Evolutionary conservation across 1,284 basidiomycete genomes (phyloP), one percentile per base, ranked within the genome.

Genomic region (Thelephora terrestris): DNA sequence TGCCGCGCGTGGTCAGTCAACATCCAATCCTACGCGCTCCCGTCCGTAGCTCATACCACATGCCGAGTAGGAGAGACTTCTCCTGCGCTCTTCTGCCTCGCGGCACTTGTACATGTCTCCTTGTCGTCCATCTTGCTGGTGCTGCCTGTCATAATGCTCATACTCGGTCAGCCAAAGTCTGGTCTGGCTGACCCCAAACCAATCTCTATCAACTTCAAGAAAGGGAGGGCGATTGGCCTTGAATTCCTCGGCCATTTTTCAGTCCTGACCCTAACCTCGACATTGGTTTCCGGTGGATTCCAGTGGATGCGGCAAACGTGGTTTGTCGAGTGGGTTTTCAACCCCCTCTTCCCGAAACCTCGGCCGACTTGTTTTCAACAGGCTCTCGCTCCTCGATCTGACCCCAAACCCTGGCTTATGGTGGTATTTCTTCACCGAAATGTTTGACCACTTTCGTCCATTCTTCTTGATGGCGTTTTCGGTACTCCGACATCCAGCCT

Each of bases 361-460:
- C 18, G 23, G 17, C 20, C 44, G 20, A 52, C 23, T 23, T 47
- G 39, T 25, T 29, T 24, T 3, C 1, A 39, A 9, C 24, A 68
- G 66, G 18, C 48, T 69, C 18, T 53, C 58, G 4, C 77, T 93
- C 6, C 84, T 85, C 3, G 92, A 95, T 62, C 66, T 98, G 48
- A 91, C 91, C 5, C 96, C 96, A 0, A 97, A 95, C 58, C 81
- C 91, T 7, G 95, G 95, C 3, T 69, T 98, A 35, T 93, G 91
- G 85, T 99, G 96, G 96, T 99, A 99, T 68, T 98, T 98, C 69
- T 97, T 98, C 68, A 97, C 93, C 12, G 94, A 99, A 64, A 98
- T 98, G 85, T 99, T 99, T 58, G 93, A 97, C 61, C 90, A 99
- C 65, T 99, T 98, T 71, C 75, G 94, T 27, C 78, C 84, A 2